A percentile compares a stretch with the other conserved stretches of the same genome.
phyloP scores from a whole-genome alignment of 1,284 basidiomycete species.

The Boletus semigastroideus region DNA sequence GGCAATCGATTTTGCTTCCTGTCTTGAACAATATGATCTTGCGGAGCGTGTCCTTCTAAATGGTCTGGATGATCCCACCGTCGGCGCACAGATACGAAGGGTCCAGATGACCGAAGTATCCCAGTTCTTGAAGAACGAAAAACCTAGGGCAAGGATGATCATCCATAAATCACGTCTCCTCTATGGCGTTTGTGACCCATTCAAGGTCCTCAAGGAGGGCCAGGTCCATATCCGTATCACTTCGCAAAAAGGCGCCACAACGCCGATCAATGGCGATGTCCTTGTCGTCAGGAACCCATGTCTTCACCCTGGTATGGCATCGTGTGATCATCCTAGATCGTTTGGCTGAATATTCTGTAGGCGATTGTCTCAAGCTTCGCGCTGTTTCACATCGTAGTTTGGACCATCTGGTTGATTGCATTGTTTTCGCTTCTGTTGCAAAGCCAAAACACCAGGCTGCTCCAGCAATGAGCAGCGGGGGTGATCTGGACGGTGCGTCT shows the following conservation, averaged over 20 bases:
- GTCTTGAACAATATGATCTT: slow-evolving; percentile 44
- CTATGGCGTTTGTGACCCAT: slow-evolving; percentile 67
- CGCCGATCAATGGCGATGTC: slow-evolving; percentile 57
- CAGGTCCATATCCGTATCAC: slow-evolving; percentile 62
- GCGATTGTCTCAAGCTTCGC: slow-evolving; percentile 62
- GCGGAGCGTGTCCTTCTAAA: slow-evolving; percentile 55
- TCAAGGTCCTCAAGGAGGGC: slow-evolving; percentile 57
- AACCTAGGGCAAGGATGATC: slow-evolving; percentile 55
- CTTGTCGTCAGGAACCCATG: slow-evolving; percentile 66
- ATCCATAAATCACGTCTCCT: slow-evolving; percentile 59
- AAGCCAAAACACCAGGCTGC: slow-evolving; percentile 57
- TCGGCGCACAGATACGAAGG: slow-evolving; percentile 41
- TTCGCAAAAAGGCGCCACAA: slow-evolving; percentile 49
- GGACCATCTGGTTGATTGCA: slow-evolving; percentile 59
- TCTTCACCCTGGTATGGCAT: slow-evolving; percentile 53
- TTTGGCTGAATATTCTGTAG: slow-evolving; percentile 27
- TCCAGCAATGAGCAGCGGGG: slow-evolving; percentile 67
- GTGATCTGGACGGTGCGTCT: slow-evolving; percentile 53
- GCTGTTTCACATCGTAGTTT: slow-evolving; percentile 51
- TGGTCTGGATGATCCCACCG: slow-evolving; percentile 47
- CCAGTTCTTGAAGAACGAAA: slow-evolving; percentile 53
- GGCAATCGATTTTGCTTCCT: slow-evolving; percentile 56
- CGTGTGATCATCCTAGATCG: not conserved
- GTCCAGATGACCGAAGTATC: slow-evolving; percentile 51
- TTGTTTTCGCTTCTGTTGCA: slow-evolving; percentile 61